Percentiles rank a stretch among this genome's conserved stretches.
These are phyloP conservation scores for Talaromyces funiculosus DNA, from an alignment of 2,329 filamentous ascomycete genomes.

Conservation along the genomic window DNA sequence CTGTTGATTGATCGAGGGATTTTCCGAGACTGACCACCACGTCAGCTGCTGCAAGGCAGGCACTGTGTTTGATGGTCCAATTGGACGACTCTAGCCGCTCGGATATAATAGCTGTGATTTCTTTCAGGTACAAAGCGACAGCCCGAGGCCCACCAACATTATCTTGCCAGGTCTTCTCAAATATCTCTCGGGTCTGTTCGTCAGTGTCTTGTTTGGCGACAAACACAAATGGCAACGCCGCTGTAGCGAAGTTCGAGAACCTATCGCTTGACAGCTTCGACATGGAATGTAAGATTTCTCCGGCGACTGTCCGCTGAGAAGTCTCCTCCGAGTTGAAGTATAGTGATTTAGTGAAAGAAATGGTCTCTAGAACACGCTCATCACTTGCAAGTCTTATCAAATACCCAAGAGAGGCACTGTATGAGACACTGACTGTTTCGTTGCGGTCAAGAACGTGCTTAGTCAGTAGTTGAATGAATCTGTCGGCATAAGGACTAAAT, in stretches of 20 bases:
- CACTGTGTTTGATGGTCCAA: conserved; percentile 87
- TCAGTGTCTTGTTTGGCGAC: conserved; percentile 81
- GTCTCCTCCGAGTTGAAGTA: conserved; percentile 83
- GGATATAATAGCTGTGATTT: conserved; percentile 67
- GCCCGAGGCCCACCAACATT: conserved; percentile 81
- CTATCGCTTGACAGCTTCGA: conserved; percentile 84
- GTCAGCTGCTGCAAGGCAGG: conserved; percentile 72
- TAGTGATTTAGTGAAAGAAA: conserved; percentile 56
- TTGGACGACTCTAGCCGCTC: conserved; percentile 69
- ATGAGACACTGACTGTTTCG: conserved; percentile 84
- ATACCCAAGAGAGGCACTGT: conserved; percentile 81
- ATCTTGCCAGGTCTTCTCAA: conserved; percentile 80
- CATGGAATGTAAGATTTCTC: conserved; percentile 75
- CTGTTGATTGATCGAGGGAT: conserved; percentile 53
- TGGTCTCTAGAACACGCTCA: conserved; percentile 51
- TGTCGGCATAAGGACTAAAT: conserved; percentile 68
- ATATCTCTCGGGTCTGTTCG: conserved; percentile 71
- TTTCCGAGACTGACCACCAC: conserved; percentile 59
- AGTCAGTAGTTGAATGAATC: conserved; percentile 70
- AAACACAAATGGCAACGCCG: conserved; percentile 80
- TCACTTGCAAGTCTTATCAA: conserved; percentile 62
- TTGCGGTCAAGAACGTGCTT: conserved; percentile 86
- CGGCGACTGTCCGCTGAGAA: conserved; percentile 64
- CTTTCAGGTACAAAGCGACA: conserved; percentile 74
- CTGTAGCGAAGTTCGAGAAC: conserved; percentile 69